Percentiles rank a stretch among this genome's conserved stretches.
These are phyloP conservation scores for Crataegus laevigata DNA, from an alignment of 306 rosid genomes.

Conservation along the genomic window DNA sequence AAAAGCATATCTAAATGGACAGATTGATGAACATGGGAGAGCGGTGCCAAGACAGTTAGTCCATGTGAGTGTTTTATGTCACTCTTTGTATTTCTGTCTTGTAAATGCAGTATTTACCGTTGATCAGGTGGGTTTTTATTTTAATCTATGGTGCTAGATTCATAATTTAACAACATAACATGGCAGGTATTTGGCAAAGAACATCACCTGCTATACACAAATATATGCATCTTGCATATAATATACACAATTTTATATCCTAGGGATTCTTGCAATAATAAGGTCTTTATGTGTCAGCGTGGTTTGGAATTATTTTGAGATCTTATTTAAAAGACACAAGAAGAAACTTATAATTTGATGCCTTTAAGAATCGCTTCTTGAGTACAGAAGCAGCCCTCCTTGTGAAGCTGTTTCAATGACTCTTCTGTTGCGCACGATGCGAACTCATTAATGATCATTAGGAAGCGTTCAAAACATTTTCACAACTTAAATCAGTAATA, in stretches of 20 bases:
- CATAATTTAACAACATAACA: background rate
- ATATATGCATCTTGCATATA: background rate
- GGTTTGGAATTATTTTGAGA: background rate
- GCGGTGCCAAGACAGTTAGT: slow-evolving; percentile 49
- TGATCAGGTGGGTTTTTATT: background rate
- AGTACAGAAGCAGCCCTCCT: background rate
- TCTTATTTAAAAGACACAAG: background rate
- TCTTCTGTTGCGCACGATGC: background rate
- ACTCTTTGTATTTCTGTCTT: background rate
- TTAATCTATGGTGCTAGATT: background rate
- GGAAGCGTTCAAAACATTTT: background rate
- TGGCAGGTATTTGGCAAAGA: background rate
- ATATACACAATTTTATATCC: background rate
- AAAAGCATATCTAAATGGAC: slow-evolving; percentile 62
- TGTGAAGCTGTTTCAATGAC: background rate
- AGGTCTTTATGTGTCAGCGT: background rate
- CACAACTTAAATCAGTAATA: background rate
- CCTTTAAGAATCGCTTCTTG: background rate
- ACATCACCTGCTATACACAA: background rate
- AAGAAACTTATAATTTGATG: background rate
- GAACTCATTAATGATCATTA: background rate
- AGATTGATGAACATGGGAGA: slow-evolving; percentile 61
- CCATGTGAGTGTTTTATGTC: slow-evolving; percentile 50
- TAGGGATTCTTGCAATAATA: background rate
- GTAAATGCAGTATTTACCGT: background rate